Percentiles rank a stretch among this genome's conserved stretches.
These are phyloP conservation scores for Fraxinus baroniana DNA, from an alignment of 305 asterid species.

Conservation along the genomic window DNA sequence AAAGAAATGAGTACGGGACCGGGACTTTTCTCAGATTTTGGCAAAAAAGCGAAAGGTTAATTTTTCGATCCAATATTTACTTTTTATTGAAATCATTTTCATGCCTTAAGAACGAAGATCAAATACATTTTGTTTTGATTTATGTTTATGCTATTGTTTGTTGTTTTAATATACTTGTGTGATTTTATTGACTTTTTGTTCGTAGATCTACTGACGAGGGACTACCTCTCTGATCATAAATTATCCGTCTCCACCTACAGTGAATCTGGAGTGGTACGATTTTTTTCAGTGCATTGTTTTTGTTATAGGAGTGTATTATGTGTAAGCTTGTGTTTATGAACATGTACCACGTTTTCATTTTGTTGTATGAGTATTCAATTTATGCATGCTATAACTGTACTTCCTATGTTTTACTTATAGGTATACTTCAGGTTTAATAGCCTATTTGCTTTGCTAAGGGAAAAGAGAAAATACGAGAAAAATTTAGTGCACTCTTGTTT, in stretches of 20 bases:
- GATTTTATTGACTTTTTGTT: not conserved
- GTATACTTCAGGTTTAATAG: not conserved
- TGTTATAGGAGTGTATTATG: not conserved
- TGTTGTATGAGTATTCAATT: not conserved
- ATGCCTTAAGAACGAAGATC: not conserved
- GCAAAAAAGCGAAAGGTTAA: conserved; percentile 52
- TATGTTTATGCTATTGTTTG: not conserved
- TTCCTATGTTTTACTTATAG: not conserved
- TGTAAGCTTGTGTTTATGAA: not conserved
- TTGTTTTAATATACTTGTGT: not conserved
- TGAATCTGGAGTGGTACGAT: conserved; percentile 66
- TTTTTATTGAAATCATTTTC: not conserved
- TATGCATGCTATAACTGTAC: not conserved
- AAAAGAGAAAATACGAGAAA: not conserved
- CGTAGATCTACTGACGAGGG: conserved; percentile 76
- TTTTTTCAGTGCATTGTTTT: not conserved
- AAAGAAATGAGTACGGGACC: conserved; percentile 49
- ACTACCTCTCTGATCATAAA: conserved; percentile 80
- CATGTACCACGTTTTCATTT: not conserved
- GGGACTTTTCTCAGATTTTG: conserved; percentile 51
- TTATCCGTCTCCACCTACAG: conserved; percentile 72
- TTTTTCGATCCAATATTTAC: not conserved
- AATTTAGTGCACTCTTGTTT: not conserved
- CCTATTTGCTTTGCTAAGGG: not conserved
- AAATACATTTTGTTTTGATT: not conserved